Evolutionary conservation across 2,329 filamentous ascomycete species (phyloP), one percentile per base, ranked within the genome.

Genomic region (Penicillium sp.): DNA sequence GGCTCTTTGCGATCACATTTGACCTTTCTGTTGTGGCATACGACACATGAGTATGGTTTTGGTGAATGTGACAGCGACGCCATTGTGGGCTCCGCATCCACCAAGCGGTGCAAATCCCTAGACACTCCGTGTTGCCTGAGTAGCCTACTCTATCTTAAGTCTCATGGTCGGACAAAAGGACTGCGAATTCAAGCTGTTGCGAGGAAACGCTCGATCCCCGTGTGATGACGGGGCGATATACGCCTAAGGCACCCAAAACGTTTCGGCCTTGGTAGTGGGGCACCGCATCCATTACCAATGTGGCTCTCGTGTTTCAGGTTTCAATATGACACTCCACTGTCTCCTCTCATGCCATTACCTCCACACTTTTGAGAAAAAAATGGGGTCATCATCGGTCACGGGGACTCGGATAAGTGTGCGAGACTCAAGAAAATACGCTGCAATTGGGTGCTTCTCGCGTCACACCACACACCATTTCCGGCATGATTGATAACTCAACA

Each of bases 1-100:
- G 77, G 77, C 1, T 68, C 63, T 14, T 59, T 59, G 44, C 73
- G 72, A 59, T 81, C 73, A 59, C 79, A 81, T 51, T 73, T 79
- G 53, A 79, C 71, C 58, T 79, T 79, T 22, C 76, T 69, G 26
- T 72, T 71, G 39, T 75, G 68, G 57, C 76, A 78, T 2, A 68
- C 60, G 45, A 74, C 59, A 57, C 76, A 78, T 35, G 70, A 70
- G 48, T 59, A 64, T 16, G 57, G 46, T 43, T 61, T 56, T 13
- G 56, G 33, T 47, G 52, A 50, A 50, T 50, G 47, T 14, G 56
- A 46, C 37, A 56, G 27, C 22, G 53, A 57, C 0, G 82, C 51
- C 45, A 37, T 53, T 6, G 26, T 21, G 19, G 35, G n/a, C 37
- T 26, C 7, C 3, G 14, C 19, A 37, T 26, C n/a, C 11, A 8